phyloP scores from a whole-genome alignment of 805 yeast species.

The Lipomyces mesembrius region DNA sequence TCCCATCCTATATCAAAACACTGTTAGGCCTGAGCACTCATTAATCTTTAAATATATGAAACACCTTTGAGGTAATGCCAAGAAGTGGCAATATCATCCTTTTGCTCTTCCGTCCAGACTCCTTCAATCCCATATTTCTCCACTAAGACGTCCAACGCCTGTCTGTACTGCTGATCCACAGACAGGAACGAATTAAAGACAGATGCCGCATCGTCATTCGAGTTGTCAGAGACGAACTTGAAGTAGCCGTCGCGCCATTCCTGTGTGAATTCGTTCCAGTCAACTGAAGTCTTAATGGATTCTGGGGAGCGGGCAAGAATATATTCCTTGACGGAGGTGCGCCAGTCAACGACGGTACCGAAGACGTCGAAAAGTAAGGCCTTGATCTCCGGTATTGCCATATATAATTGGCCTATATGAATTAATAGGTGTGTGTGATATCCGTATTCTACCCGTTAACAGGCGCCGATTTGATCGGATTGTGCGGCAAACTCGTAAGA shows the following conservation, averaged over 20 bases:
- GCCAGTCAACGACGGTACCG: conserved; percentile 38
- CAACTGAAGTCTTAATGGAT: conserved; percentile 7
- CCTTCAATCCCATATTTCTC: conserved; percentile 18
- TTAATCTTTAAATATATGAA: background rate
- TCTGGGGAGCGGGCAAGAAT: conserved; percentile 10
- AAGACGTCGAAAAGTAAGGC: conserved; percentile 34
- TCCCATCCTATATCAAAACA: conserved; percentile 26
- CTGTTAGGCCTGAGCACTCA: background rate
- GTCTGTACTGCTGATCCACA: conserved; percentile 26
- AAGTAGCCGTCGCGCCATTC: conserved; percentile 34
- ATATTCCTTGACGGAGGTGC: conserved; percentile 22
- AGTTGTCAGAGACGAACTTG: conserved; percentile 15
- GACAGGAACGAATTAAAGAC: conserved; percentile 18
- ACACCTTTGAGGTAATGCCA: conserved; percentile 33
- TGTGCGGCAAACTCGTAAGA: too few species aligned
- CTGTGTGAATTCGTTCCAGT: conserved; percentile 26
- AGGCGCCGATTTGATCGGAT: too few species aligned
- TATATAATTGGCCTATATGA: background rate
- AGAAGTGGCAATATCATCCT: conserved; percentile 26
- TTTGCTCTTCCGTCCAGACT: conserved; percentile 21
- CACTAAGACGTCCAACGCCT: conserved; percentile 12
- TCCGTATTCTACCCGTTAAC: too few species aligned
- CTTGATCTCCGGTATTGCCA: conserved; percentile 20
- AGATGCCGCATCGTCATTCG: background rate
- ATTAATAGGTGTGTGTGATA: too few species aligned